phyloP scores from a whole-genome alignment of 225 moss, liverwort and hornwort species.

The Polytrichum commune region DNA sequence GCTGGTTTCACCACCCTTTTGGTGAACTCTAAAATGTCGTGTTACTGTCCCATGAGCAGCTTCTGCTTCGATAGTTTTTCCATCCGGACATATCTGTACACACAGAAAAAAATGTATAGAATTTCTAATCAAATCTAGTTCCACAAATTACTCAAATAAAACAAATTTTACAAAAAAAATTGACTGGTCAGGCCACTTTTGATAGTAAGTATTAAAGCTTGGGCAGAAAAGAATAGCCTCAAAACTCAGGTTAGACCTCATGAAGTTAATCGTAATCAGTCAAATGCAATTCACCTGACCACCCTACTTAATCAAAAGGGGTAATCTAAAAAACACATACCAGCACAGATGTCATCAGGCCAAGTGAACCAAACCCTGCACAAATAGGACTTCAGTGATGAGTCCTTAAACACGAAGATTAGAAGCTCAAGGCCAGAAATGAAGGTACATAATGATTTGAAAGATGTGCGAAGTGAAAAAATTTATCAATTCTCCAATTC shows the following conservation, averaged over 20 bases:
- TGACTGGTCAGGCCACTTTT: neutral
- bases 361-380: constrained; percentile 86
- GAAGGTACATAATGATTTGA: neutral
- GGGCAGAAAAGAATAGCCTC: neutral
- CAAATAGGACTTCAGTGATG: neutral
- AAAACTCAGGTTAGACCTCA: no score
- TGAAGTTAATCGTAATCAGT: no score
- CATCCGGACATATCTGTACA: constrained; percentile 71
- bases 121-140: neutral
- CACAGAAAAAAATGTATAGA: neutral
- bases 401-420: neutral
- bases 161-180: neutral
- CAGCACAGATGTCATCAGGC: constrained; percentile 87
- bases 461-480: neutral
- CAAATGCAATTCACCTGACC: no score
- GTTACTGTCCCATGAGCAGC: constrained; percentile 96
- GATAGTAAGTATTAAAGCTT: neutral
- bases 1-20: constrained; percentile 95
- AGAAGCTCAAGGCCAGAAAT: constrained; percentile 1
- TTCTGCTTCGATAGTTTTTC: constrained; percentile 86
- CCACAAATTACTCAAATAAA: neutral
- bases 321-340: constrained; percentile 17
- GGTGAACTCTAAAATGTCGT: constrained; percentile 78
- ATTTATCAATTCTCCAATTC: neutral
- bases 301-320: neutral